phyloP scores from a whole-genome alignment of 116 monocot genomes.

The Iris pallida region DNA sequence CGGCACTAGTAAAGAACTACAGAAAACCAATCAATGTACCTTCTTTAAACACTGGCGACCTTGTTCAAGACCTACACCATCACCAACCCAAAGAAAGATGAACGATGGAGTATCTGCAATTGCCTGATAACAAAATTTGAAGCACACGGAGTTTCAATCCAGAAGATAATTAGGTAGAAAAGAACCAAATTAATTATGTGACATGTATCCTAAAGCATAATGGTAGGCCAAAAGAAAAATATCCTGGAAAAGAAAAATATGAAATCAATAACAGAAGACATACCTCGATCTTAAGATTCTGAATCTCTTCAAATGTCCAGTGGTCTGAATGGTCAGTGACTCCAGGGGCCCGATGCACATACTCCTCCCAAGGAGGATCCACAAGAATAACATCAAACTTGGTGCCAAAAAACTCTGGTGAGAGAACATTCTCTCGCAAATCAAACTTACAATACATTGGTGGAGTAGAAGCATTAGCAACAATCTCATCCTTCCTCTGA shows the following conservation, averaged over 20 bases:
- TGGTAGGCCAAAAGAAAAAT: not conserved
- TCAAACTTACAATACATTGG: slow-evolving; percentile 97
- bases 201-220: not conserved
- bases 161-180: not conserved
- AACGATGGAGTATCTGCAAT: slow-evolving; percentile 96
- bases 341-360: slow-evolving; percentile 96
- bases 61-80: slow-evolving; percentile 90
- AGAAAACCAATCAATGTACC: slow-evolving; percentile 31
- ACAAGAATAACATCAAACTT: slow-evolving; percentile 99
- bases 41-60: slow-evolving; percentile 95
- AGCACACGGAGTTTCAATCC: not conserved
- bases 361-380: slow-evolving; percentile 99
- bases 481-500: slow-evolving; percentile 99
- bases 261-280: slow-evolving; percentile 5
- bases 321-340: slow-evolving; percentile 86
- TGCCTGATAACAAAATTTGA: slow-evolving; percentile 37
- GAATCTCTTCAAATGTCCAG: slow-evolving; percentile 93
- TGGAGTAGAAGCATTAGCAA: slow-evolving; percentile 66
- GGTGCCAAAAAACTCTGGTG: slow-evolving; percentile 86
- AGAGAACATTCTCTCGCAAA: slow-evolving; percentile 60
- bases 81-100: slow-evolving; percentile 97
- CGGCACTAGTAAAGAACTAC: not conserved
- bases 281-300: slow-evolving; percentile 98
- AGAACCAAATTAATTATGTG: not conserved
- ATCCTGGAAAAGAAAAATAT: not conserved